Base-by-base conservation (phyloP, 805 yeast genomes). In the Candida pini region DNA sequence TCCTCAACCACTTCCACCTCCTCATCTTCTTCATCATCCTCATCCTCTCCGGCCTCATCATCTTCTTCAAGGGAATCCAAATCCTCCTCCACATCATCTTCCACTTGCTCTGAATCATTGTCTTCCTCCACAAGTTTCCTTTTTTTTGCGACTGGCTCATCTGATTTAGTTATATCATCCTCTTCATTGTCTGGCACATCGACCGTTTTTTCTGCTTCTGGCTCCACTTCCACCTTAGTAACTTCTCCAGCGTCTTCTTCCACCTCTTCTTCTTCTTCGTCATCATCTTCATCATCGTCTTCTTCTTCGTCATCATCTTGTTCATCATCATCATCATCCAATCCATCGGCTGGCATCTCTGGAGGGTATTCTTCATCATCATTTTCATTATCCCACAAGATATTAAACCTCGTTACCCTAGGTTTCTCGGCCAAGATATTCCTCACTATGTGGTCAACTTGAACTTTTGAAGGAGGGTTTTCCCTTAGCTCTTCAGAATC, bases 351-450 rank as follows among this genome's bases (percentile, higher is more conserved):
- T 6, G 70, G 76, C 48, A 81, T 86, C 44, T 81, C 87, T 3
- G 92, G 92, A 9, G 90, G 94, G 47, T 73, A 82, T 34, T 83
- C 87, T 5, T 67, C 67, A 39, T 64, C 73, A 22, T 66, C 74
- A 16, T 48, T 56, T 46, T 62, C 66, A 41, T 82, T 84, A 56
- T 87, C 96, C 99, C 99, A 92, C 3, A 88, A 94, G 36, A 92
- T 92, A 58, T 92, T 92, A 63, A 92, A 92, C 44, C 97, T 69
- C 6, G 99, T 92, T 26, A 92, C 98, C 47, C 97, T 71, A 28
- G 99, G 99, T 64, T 92, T 92, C 56, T 92, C 97, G 4, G 97
- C 97, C 38, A 92, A 67, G 24, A 92, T 84, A 60, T 90, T 92
- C 53, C 99, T 75, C 19, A 86, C 95, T 26, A 92, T 96, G 52